Evolutionary conservation across 2,329 filamentous ascomycete genomes (phyloP).

Genomic region (Pestalotiopsis sp.): DNA sequence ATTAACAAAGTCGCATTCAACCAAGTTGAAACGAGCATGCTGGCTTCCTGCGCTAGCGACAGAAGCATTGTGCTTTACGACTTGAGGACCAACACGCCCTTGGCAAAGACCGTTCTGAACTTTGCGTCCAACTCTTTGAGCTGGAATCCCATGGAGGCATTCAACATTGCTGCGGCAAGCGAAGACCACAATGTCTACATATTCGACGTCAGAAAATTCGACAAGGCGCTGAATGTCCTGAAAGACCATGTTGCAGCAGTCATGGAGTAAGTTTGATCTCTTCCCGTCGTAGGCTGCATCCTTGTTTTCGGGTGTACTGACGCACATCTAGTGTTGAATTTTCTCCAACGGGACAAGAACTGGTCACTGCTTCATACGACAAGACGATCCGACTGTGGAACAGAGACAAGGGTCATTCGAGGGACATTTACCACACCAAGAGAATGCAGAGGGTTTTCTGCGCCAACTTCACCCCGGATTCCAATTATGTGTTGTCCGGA

Average conservation of each 20-base stretch:
- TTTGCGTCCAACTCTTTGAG: conserved; percentile 82
- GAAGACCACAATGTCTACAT: conserved; percentile 92
- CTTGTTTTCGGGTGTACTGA: neutral
- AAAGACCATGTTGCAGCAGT: conserved; percentile 67
- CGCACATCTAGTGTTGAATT: conserved; percentile 66
- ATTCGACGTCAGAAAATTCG: conserved; percentile 92
- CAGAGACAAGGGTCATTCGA: conserved; percentile 76
- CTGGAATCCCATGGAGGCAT: conserved; percentile 97
- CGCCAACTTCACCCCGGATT: conserved; percentile 63
- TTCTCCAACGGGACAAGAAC: conserved; percentile 89
- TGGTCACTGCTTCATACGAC: conserved; percentile 87
- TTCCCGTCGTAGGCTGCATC: neutral
- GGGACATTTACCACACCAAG: conserved; percentile 96
- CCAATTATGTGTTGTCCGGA: conserved; percentile 85
- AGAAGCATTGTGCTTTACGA: conserved; percentile 90
- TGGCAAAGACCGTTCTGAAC: conserved; percentile 78
- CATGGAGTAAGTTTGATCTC: conserved; percentile 64
- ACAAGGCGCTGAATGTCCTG: conserved; percentile 83
- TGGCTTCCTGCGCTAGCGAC: conserved; percentile 84
- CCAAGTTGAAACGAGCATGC: conserved; percentile 87
- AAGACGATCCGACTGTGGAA: conserved; percentile 86
- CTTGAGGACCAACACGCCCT: conserved; percentile 79
- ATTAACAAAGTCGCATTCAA: conserved; percentile 90
- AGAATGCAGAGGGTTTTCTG: conserved; percentile 49
- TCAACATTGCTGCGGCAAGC: conserved; percentile 90